Conservation (phyloP, 345 rosid species). For the Citrus trifoliata region DNA sequence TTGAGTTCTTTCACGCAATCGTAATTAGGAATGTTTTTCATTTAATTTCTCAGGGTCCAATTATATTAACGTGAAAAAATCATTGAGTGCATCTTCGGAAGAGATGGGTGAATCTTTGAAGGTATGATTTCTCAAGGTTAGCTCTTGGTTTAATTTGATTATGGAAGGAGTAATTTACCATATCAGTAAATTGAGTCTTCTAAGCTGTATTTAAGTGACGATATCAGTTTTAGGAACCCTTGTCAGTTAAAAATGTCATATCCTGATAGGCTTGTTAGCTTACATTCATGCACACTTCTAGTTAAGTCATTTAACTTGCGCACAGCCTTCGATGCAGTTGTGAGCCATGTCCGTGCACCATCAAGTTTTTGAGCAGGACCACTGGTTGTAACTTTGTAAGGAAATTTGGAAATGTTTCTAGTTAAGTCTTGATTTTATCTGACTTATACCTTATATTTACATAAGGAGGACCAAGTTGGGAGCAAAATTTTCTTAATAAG, state of each 20-base stretch:
- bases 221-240: neutral
- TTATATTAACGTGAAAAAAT: slow-evolving; percentile 30
- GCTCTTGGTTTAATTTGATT: neutral
- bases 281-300: neutral
- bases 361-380: neutral
- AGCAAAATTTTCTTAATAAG: neutral
- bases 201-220: neutral
- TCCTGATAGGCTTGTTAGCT: neutral
- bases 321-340: neutral
- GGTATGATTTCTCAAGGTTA: slow-evolving; percentile 34
- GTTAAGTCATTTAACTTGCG: neutral
- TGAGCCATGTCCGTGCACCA: neutral
- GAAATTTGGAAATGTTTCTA: neutral
- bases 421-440: neutral
- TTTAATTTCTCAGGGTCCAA: slow-evolving; percentile 43
- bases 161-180: neutral
- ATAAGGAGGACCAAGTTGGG: neutral
- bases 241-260: neutral
- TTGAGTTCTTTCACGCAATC: slow-evolving; percentile 7
- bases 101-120: slow-evolving; percentile 56
- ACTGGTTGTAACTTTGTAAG: neutral
- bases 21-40: slow-evolving; percentile 13
- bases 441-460: neutral
- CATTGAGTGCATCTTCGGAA: slow-evolving; percentile 32
- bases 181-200: neutral